phyloP scores from a whole-genome alignment of 768 basidiomycete species.

The Brasilioporus rufonigricans region DNA sequence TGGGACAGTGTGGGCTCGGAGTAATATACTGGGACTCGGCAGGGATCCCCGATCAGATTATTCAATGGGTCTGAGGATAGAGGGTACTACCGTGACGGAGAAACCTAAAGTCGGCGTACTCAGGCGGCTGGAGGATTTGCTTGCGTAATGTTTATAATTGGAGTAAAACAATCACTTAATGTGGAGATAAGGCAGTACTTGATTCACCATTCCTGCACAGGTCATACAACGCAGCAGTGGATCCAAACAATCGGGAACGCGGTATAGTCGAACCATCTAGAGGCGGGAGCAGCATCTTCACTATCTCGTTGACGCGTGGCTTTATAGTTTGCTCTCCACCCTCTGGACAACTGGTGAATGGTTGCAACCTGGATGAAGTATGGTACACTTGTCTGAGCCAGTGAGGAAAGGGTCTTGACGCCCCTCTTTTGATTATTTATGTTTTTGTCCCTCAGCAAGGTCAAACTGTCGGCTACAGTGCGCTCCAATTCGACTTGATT shows the following conservation, averaged over 20 bases:
- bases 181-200: too few species aligned
- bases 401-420: not conserved
- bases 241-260: not conserved
- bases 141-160: too few species aligned
- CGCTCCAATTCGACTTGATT: not conserved
- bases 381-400: not conserved
- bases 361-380: not conserved
- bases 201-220: too few species aligned
- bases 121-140: too few species aligned
- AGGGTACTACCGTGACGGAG: too few species aligned
- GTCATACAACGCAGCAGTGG: too few species aligned
- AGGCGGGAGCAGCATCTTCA: constrained; percentile 1
- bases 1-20: too few species aligned
- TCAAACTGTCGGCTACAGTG: not conserved
- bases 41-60: too few species aligned
- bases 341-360: not conserved
- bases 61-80: too few species aligned
- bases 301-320: not conserved
- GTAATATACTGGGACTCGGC: too few species aligned
- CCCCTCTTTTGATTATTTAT: not conserved
- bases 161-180: too few species aligned
- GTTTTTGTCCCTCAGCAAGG: not conserved
- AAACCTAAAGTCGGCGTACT: too few species aligned
- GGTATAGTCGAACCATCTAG: not conserved
- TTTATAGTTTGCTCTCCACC: not conserved